Conservation (phyloP, 768 basidiomycete genomes). For the Lactifluus echinatus region DNA sequence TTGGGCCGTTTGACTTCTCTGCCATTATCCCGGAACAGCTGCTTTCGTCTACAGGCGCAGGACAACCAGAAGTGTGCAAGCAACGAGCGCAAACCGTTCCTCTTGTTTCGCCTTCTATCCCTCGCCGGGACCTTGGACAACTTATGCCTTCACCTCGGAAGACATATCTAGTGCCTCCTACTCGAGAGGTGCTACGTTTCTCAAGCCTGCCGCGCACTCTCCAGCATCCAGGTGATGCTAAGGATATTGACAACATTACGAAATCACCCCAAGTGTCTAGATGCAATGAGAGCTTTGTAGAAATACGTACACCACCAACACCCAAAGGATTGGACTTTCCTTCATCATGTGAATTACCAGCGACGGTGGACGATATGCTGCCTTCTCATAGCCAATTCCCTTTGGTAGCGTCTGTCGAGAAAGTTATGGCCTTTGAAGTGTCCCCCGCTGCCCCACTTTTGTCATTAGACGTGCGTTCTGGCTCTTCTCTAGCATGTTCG, state of each 20-base stretch:
- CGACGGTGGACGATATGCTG: neutral
- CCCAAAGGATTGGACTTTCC: neutral
- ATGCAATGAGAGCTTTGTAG: neutral
- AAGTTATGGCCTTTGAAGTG: neutral
- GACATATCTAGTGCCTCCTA: conserved; percentile 4
- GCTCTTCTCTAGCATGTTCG: neutral
- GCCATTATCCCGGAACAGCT: neutral
- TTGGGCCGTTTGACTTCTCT: conserved; percentile 20
- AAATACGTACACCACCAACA: neutral
- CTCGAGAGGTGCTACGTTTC: conserved; percentile 15
- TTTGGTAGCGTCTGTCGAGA: neutral
- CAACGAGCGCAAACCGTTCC: conserved; percentile 17
- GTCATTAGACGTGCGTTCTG: neutral
- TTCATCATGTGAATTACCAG: neutral
- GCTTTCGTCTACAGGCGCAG: neutral
- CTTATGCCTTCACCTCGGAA: conserved; percentile 10
- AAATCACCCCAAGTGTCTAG: neutral
- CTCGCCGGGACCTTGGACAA: conserved; percentile 7
- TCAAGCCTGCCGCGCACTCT: conserved; percentile 16
- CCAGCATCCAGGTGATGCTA: neutral
- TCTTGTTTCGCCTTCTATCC: conserved; percentile 6
- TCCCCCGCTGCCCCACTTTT: neutral
- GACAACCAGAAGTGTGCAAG: neutral
- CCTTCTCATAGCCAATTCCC: neutral
- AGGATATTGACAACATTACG: neutral